Evolutionary conservation across 352 stramenopile species (phyloP), one percentile per base, ranked within the genome.

Genomic region (Elongisporangium undulatum): DNA sequence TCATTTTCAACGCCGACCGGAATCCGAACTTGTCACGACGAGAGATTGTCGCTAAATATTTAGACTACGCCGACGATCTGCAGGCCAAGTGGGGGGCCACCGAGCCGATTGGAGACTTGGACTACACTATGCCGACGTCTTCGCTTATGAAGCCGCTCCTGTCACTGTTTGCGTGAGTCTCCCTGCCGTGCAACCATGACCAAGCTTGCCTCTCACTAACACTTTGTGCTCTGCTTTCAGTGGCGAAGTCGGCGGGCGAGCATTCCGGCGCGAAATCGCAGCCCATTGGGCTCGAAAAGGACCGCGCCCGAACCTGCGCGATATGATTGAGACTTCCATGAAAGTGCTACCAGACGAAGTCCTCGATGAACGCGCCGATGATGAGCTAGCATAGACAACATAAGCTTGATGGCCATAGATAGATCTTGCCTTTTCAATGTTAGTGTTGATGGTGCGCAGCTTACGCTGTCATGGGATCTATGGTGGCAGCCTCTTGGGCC

Each of bases 11-110:
- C 39, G 76, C 77, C 15, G 64, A 76, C 23, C 56, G 52, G 13
- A 93, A 95, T 56, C 87, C 81, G 10, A 92, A 92, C 55, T 50
- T 97, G 51, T 95, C 87, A n/a, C 74, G 90, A 8, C 81, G 88
- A 19, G 77, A 97, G 55, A 87, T 96, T 50, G 75, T 97, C 22
- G 74, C 79, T 26, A 72, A 74, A 24, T 97, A 97, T 67, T 57
- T 95, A 15, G 81, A 92, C n/a, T 97, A 97, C 53, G 84, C 83
- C 0, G 84, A 94, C 13, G 66, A 82, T 3, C 74, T 94, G 53
- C 85, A 94, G 56, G 67, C 70, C 4, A 87, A 79, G 48, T 95
- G 86, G 86, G 85, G 86, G 0, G 67, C 69, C 10, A 75, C 62
- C 9, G 61, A 75, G 29, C 79, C 78, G 0, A 57, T 83, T 9